Percentiles rank a stretch among this genome's conserved stretches.
These are phyloP conservation scores for Aspergillus cejpii DNA, from an alignment of 2,329 filamentous ascomycete genomes.

Conservation along the genomic window DNA sequence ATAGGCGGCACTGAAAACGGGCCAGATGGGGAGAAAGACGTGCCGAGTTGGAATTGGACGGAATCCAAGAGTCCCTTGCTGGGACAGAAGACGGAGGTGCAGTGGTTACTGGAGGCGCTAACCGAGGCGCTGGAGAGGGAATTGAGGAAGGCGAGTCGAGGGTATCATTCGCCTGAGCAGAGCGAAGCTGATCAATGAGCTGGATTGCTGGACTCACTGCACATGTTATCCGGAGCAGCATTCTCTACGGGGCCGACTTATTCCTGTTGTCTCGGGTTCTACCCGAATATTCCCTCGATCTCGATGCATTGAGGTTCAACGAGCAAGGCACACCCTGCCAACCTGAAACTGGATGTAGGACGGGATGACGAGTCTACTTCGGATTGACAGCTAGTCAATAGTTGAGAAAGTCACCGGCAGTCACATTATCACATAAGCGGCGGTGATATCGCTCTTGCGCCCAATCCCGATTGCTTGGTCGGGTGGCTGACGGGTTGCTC, in stretches of 20 bases:
- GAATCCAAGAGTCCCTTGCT: constrained; percentile 35
- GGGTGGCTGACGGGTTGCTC: too few relatives aligned
- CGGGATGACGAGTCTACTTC: not conserved
- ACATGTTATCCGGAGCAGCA: too few relatives aligned
- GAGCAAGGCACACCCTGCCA: not conserved
- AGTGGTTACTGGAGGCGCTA: constrained; percentile 40
- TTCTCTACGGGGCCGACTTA: too few relatives aligned
- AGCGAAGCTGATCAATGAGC: not conserved
- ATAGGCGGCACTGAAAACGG: constrained; percentile 40
- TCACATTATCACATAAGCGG: too few relatives aligned
- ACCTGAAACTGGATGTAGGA: not conserved
- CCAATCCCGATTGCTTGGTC: too few relatives aligned
- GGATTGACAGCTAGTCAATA: too few relatives aligned
- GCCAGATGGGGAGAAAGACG: constrained; percentile 2
- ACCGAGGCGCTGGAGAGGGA: constrained; percentile 36
- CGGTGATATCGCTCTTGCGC: too few relatives aligned
- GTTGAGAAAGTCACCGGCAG: too few relatives aligned
- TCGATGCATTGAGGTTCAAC: not conserved
- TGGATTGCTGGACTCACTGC: too few relatives aligned
- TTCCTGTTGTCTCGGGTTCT: too few relatives aligned
- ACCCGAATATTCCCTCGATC: too few relatives aligned
- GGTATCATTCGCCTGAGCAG: constrained; percentile 7
- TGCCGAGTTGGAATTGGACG: constrained; percentile 37
- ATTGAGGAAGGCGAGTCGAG: constrained; percentile 26
- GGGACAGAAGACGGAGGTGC: constrained; percentile 38